Conservation (phyloP, 1,284 basidiomycete genomes). For the Rugosomyces carneus region DNA sequence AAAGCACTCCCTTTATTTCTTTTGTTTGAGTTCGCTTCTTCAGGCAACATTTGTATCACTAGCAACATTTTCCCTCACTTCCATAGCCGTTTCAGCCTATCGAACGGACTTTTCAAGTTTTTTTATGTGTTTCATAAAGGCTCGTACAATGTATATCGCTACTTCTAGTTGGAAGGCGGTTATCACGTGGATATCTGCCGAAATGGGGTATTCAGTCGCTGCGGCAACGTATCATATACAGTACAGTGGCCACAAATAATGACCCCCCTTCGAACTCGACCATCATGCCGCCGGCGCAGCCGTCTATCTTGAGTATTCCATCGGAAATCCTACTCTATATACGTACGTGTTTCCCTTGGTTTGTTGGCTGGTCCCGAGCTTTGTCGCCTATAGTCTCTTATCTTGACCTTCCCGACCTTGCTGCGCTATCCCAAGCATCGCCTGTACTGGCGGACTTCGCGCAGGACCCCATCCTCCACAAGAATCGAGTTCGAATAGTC, state of each 20-base stretch:
- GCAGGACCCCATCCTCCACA: conserved; percentile 56
- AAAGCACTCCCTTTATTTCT: not conserved
- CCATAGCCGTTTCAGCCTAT: not conserved
- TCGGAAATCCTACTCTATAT: conserved; percentile 55
- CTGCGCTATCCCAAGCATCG: conserved; percentile 40
- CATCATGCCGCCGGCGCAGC: conserved; percentile 12
- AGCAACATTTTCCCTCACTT: not conserved
- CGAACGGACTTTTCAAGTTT: no score
- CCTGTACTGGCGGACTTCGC: conserved; percentile 42
- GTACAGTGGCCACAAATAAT: not conserved
- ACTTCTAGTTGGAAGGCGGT: no score
- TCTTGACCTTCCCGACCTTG: conserved; percentile 66
- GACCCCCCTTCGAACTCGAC: conserved; percentile 2
- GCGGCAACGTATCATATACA: conserved; percentile 4
- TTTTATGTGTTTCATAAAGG: no score
- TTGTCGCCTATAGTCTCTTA: conserved; percentile 46
- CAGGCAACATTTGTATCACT: conserved; percentile 9
- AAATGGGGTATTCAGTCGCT: conserved; percentile 4
- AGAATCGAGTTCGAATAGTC: conserved; percentile 49
- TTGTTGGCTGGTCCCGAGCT: not conserved
- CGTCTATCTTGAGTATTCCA: conserved; percentile 32
- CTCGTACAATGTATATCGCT: no score
- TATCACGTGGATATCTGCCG: no score
- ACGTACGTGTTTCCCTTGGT: conserved; percentile 30
- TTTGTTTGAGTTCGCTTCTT: not conserved